Percentiles rank a stretch among this genome's conserved stretches.
These are phyloP conservation scores for Beauveria scarabaeidicola DNA, from an alignment of 2,329 filamentous ascomycete species.

Conservation along the genomic window DNA sequence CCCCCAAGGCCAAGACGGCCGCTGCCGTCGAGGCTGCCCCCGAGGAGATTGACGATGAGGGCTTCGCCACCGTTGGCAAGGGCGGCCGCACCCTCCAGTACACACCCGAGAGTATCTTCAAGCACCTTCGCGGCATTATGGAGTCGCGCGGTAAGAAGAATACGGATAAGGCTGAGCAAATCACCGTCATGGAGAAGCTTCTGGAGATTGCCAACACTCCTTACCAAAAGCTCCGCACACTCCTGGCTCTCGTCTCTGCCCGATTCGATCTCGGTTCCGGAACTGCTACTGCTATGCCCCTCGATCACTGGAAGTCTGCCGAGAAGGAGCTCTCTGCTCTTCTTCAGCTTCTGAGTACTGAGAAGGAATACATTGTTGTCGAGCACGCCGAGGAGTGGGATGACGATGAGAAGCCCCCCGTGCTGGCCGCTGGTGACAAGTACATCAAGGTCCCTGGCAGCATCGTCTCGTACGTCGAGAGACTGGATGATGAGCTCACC, in stretches of 20 bases:
- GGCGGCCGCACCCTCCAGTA: constrained; percentile 85
- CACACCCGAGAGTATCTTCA: constrained; percentile 96
- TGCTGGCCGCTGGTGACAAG: constrained; percentile 62
- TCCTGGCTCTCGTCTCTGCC: constrained; percentile 84
- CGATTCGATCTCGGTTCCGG: constrained; percentile 87
- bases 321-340: constrained; percentile 77
- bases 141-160: constrained; percentile 99
- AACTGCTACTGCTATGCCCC: constrained; percentile 70
- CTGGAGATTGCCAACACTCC: constrained; percentile 80
- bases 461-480: constrained; percentile 87
- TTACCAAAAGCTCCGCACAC: constrained; percentile 89
- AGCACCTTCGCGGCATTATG: constrained; percentile 86
- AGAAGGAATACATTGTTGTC: constrained; percentile 73
- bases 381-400: constrained; percentile 98
- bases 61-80: constrained; percentile 81
- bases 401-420: constrained; percentile 89
- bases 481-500: constrained; percentile 93
- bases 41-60: constrained; percentile 65
- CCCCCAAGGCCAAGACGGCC: constrained; percentile 41
- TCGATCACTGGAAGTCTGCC: constrained; percentile 95
- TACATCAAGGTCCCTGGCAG: constrained; percentile 89
- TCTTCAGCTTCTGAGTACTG: constrained; percentile 68
- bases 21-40: constrained; percentile 36
- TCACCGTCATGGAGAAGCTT: constrained; percentile 94
- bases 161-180: constrained; percentile 90